Base-by-base conservation (phyloP, 352 stramenopile species). In the Globisporangium abappressorium region DNA sequence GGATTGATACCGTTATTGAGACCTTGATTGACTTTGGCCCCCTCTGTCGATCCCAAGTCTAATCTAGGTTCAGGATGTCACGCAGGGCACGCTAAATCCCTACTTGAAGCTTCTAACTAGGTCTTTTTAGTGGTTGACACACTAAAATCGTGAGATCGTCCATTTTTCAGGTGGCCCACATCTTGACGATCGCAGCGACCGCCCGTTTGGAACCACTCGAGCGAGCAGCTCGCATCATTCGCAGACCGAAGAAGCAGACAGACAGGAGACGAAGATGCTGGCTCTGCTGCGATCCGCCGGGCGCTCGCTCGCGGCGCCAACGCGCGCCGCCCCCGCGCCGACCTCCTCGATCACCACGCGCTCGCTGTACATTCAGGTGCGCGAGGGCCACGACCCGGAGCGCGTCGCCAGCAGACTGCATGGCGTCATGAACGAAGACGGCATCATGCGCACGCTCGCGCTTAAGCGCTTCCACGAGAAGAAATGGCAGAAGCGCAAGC, bases 381-480 rank as follows among this genome's bases (percentile, higher is more conserved):
- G 73, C 26, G 66, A 78, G 12, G 74, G 67, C 2, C 72, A 85
- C 67, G 83, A 93, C 57, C 59, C 78, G 18, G 74, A 83, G 60
- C 80, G 82, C 28, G 57, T 89, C 28, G 71, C 71, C 46, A 85
- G 78, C 64, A 79, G 82, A 54, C 77, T 93, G 70, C 81, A 91
- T 69, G 79, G 74, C 70, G 83, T 91, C 66, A 77, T 91, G 79
- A 84, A 86, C 62, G 80, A 88, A 60, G 86, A 94, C 74, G 86
- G 86, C 49, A 82, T 88, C 67, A 78, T 92, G 65, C 92, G 91
- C 73, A 81, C 80, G 68, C 77, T 92, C 54, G 66, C 71, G 70
- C 84, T 84, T 71, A 90, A 90, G 73, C 73, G 80, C 49, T 85
- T 87, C 70, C 87, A 95, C 71, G 87, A 95, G 70, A 95, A 95